Evolutionary conservation across 345 rosid genomes (phyloP).

Genomic region (Trapa bicornis): DNA sequence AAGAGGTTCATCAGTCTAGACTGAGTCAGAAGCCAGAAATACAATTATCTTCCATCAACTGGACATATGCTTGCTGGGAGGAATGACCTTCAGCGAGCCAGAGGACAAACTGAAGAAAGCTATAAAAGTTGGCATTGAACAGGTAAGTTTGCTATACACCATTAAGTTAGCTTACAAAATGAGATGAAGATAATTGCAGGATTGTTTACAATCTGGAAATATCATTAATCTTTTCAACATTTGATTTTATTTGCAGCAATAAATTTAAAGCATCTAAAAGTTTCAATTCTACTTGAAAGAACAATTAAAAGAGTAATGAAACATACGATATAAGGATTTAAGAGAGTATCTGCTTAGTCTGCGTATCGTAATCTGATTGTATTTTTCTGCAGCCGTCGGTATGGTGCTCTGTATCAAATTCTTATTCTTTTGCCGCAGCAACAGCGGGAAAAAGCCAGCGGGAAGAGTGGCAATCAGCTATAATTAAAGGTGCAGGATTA

Average conservation of each 20-base stretch:
- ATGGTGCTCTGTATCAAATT: constrained; percentile 57
- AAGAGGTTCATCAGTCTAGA: neutral
- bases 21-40: neutral
- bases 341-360: neutral
- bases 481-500: constrained; percentile 47
- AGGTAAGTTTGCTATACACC: too few species aligned
- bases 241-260: too few species aligned
- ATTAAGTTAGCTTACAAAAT: too few species aligned
- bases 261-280: too few species aligned
- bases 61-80: too few species aligned
- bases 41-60: neutral
- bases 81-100: too few species aligned
- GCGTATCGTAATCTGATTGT: neutral
- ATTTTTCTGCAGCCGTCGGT: constrained; percentile 52
- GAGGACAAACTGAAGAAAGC: too few species aligned
- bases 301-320: neutral
- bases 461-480: constrained; percentile 28
- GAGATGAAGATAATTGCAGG: too few species aligned
- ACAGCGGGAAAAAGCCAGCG: constrained; percentile 33
- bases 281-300: too few species aligned
- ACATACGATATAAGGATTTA: neutral
- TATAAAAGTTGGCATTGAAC: too few species aligned
- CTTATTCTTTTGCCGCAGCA: constrained; percentile 34
- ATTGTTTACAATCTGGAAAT: too few species aligned
- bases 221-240: too few species aligned